Evolutionary conservation across 2,329 filamentous ascomycete genomes (phyloP).

Genomic region (Penicillium hordei): DNA sequence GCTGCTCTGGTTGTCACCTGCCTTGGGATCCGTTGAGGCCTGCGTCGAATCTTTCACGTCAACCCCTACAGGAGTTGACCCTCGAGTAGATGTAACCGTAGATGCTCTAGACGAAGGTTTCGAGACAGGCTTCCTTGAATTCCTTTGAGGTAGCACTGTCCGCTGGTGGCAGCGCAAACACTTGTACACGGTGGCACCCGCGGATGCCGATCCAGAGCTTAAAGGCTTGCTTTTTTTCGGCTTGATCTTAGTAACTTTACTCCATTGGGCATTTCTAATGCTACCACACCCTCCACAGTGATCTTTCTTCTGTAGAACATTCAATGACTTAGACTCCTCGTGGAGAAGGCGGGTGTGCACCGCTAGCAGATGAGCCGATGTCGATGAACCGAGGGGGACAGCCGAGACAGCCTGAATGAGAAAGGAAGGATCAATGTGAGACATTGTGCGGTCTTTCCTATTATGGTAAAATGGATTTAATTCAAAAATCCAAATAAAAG

Average conservation of each 20-base stretch:
- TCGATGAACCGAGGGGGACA: slow-evolving; percentile 37
- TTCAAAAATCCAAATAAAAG: neutral
- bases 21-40: slow-evolving; percentile 20
- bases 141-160: slow-evolving; percentile 30
- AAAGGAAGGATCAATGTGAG: slow-evolving; percentile 31
- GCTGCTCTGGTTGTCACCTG: slow-evolving; percentile 48
- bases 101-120: slow-evolving; percentile 14
- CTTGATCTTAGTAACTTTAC: slow-evolving; percentile 30
- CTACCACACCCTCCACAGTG: slow-evolving; percentile 45
- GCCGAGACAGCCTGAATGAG: slow-evolving; percentile 40
- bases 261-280: slow-evolving; percentile 33
- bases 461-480: neutral
- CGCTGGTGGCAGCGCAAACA: slow-evolving; percentile 40
- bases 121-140: slow-evolving; percentile 14
- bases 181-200: slow-evolving; percentile 36
- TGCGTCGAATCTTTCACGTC: neutral
- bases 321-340: slow-evolving; percentile 36
- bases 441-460: slow-evolving; percentile 23
- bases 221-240: slow-evolving; percentile 14
- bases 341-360: slow-evolving; percentile 40
- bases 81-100: slow-evolving; percentile 8
- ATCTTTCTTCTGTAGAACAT: slow-evolving; percentile 32
- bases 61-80: neutral
- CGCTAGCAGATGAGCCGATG: slow-evolving; percentile 42
- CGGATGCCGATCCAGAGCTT: slow-evolving; percentile 12